Evolutionary conservation across 2,329 filamentous ascomycete genomes (phyloP).

Genomic region (Trichothecium sympodiale): DNA sequence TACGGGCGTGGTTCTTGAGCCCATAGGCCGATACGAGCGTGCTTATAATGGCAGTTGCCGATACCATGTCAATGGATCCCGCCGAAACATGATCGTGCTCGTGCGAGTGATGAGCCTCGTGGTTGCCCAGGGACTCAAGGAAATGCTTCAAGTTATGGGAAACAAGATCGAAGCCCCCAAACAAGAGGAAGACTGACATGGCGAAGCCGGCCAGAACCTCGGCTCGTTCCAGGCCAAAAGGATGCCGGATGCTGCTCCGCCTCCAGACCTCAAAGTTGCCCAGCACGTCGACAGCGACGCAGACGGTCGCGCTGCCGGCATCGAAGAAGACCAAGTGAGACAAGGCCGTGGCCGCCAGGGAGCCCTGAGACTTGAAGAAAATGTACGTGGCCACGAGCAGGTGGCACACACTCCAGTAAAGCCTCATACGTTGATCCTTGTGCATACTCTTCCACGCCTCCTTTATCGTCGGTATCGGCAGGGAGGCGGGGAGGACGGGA

Average conservation of each 20-base stretch:
- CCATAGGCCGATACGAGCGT: slow-evolving; percentile 81
- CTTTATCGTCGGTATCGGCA: slow-evolving; percentile 79
- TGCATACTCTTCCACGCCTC: slow-evolving; percentile 90
- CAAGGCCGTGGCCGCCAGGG: slow-evolving; percentile 80
- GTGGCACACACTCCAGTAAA: slow-evolving; percentile 87
- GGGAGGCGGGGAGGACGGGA: slow-evolving; percentile 77
- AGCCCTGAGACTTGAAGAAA: slow-evolving; percentile 75
- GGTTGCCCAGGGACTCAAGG: slow-evolving; percentile 52
- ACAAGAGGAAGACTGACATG: slow-evolving; percentile 91
- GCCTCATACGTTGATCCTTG: slow-evolving; percentile 67
- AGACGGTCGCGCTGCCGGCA: slow-evolving; percentile 81
- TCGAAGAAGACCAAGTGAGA: slow-evolving; percentile 94
- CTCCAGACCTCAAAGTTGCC: slow-evolving; percentile 98
- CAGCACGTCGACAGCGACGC: slow-evolving; percentile 83
- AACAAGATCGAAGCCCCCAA: slow-evolving; percentile 91
- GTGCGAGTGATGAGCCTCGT: slow-evolving; percentile 63
- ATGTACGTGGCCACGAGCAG: slow-evolving; percentile 73
- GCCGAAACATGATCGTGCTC: slow-evolving; percentile 55
- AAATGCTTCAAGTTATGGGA: slow-evolving; percentile 89
- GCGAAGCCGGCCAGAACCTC: slow-evolving; percentile 94
- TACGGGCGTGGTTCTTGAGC: slow-evolving; percentile 81
- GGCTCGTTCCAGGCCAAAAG: slow-evolving; percentile 82
- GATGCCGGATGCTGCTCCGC: slow-evolving; percentile 81
- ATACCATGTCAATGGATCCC: slow-evolving; percentile 71
- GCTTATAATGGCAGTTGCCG: slow-evolving; percentile 68